phyloP scores from a whole-genome alignment of 2,329 filamentous ascomycete genomes.

The Byssochlamys sp. region DNA sequence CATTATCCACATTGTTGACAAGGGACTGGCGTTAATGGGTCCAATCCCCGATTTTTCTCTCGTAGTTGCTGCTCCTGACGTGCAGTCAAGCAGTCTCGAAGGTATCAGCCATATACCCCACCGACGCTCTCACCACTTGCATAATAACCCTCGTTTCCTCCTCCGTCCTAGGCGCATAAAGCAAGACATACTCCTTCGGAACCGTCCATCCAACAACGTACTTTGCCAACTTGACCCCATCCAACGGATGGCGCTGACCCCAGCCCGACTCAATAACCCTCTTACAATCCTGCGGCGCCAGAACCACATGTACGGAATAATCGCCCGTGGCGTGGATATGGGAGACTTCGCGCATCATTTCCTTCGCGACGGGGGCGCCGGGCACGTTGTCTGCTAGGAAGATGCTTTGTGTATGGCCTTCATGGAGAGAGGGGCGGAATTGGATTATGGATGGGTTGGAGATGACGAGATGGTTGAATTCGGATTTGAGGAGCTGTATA shows the following conservation, averaged over 20 bases:
- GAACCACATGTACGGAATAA: conserved; percentile 1
- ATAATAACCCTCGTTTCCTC: conserved; percentile 22
- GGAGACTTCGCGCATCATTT: background rate
- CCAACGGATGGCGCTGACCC: conserved; percentile 1
- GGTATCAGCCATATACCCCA: conserved; percentile 21
- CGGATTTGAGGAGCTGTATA: background rate
- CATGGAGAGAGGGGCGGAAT: background rate
- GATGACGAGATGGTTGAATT: background rate
- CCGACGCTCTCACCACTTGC: conserved; percentile 21
- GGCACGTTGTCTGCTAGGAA: background rate
- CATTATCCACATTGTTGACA: no score
- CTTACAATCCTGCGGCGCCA: conserved; percentile 2
- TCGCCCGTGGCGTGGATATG: conserved; percentile 1
- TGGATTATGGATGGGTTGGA: background rate
- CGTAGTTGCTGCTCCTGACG: no score
- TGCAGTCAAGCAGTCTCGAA: conserved; percentile 8
- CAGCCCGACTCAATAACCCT: background rate
- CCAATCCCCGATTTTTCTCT: no score
- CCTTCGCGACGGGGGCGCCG: background rate
- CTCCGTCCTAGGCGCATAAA: conserved; percentile 27
- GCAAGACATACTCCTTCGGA: conserved; percentile 18
- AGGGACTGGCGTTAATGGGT: no score
- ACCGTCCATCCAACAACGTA: background rate
- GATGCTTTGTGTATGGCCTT: background rate
- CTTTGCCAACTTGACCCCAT: background rate